phyloP scores from a whole-genome alignment of 2,329 filamentous ascomycete genomes.

The Fusarium camptoceras region DNA sequence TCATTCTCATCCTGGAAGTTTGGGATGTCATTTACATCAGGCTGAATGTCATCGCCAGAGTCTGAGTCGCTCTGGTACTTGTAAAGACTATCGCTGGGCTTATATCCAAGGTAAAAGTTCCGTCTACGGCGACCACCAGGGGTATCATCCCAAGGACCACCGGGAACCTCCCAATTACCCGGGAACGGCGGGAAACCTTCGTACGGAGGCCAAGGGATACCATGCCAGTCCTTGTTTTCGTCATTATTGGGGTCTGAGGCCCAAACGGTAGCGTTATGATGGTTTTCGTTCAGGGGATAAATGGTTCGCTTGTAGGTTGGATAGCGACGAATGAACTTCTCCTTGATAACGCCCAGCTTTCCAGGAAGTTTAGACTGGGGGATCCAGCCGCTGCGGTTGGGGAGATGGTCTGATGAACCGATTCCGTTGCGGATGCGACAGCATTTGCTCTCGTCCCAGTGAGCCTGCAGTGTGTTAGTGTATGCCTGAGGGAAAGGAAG shows the following conservation, averaged over 20 bases:
- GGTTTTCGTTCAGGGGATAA: slow-evolving; percentile 41
- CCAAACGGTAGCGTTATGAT: slow-evolving; percentile 42
- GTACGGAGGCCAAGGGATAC: slow-evolving; percentile 48
- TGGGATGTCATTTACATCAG: slow-evolving; percentile 34
- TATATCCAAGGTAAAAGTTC: slow-evolving; percentile 1
- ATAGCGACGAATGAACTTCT: slow-evolving; percentile 40
- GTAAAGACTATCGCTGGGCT: slow-evolving; percentile 35
- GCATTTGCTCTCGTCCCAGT: slow-evolving; percentile 36
- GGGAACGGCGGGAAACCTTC: slow-evolving; percentile 41
- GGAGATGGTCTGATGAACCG: slow-evolving; percentile 37
- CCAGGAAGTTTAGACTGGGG: slow-evolving; percentile 28
- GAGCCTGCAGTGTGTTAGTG: slow-evolving; percentile 31
- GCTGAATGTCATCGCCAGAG: slow-evolving; percentile 36
- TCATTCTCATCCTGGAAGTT: slow-evolving; percentile 12
- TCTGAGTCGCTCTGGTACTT: slow-evolving; percentile 32
- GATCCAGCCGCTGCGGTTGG: slow-evolving; percentile 52
- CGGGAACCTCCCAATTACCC: slow-evolving; percentile 34
- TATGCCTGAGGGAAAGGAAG: fast-evolving
- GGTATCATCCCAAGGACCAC: not conserved
- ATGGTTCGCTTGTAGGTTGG: slow-evolving; percentile 47
- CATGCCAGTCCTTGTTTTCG: slow-evolving; percentile 42
- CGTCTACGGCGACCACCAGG: not conserved
- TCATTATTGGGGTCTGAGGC: slow-evolving; percentile 50
- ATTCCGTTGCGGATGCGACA: slow-evolving; percentile 46
- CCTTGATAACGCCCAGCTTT: slow-evolving; percentile 36